These are phyloP conservation scores for Vachellia pachyceras DNA, from an alignment of 306 rosid species.

Conservation along the genomic window DNA sequence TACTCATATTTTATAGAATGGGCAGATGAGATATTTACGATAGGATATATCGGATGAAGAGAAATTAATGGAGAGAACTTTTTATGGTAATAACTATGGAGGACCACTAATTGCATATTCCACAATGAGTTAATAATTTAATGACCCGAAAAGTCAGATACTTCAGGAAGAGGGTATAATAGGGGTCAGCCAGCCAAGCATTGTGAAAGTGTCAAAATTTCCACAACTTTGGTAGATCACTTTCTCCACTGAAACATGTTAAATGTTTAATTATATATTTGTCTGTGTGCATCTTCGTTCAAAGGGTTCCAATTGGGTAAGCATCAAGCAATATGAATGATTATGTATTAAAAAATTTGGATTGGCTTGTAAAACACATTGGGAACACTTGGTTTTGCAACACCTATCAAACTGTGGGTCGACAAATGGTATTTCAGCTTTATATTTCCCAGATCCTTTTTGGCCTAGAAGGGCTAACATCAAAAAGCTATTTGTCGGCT, in stretches of 20 bases:
- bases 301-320: conserved; percentile 25
- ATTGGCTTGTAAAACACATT: conserved; percentile 24
- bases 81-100: neutral
- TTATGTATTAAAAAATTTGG: conserved; percentile 34
- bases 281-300: conserved; percentile 17
- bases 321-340: conserved; percentile 25
- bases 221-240: conserved; percentile 37
- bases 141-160: conserved; percentile 6
- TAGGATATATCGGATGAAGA: neutral
- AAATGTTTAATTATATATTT: neutral
- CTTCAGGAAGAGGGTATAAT: neutral
- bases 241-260: conserved; percentile 38
- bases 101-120: conserved; percentile 32
- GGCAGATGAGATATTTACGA: neutral
- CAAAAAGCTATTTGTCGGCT: conserved; percentile 34
- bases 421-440: conserved; percentile 26
- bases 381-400: conserved; percentile 26
- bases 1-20: too few species aligned
- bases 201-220: conserved; percentile 16
- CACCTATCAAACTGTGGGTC: conserved; percentile 31
- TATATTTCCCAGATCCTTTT: conserved; percentile 23
- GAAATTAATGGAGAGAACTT: neutral
- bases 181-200: conserved; percentile 8
- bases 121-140: conserved; percentile 23
- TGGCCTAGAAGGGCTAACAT: conserved; percentile 24